Conservation (phyloP, 805 yeast species). For the Komagataella mondaviorum region DNA sequence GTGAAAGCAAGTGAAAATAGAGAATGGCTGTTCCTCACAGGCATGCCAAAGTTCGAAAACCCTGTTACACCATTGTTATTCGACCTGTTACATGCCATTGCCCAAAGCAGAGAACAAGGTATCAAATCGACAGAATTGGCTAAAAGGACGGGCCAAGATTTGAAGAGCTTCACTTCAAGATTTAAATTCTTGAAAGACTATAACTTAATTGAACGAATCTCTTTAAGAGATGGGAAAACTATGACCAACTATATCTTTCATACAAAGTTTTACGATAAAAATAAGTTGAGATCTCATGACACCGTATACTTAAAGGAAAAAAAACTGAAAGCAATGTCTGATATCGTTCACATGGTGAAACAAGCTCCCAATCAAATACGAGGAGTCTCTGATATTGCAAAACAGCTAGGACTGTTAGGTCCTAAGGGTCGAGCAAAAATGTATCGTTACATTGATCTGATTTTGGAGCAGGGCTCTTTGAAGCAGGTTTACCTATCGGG, state of each 20-base stretch:
- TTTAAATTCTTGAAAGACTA: constrained; percentile 37
- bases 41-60: constrained; percentile 32
- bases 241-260: constrained; percentile 29
- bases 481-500: neutral
- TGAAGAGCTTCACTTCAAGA: constrained; percentile 54
- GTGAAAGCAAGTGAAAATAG: constrained; percentile 36
- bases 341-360: constrained; percentile 21
- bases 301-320: neutral
- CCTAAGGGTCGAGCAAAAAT: constrained; percentile 5
- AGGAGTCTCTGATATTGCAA: constrained; percentile 24
- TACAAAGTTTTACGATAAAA: constrained; percentile 21
- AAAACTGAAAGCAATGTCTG: neutral
- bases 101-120: constrained; percentile 41
- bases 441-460: neutral
- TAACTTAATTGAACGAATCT: constrained; percentile 29
- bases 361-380: neutral
- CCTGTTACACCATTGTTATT: constrained; percentile 26
- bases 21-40: constrained; percentile 46
- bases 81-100: constrained; percentile 44
- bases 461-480: neutral
- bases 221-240: constrained; percentile 2
- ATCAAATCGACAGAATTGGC: constrained; percentile 46
- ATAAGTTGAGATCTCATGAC: neutral
- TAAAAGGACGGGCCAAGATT: constrained; percentile 49
- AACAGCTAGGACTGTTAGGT: neutral